phyloP scores from a whole-genome alignment of 1,284 basidiomycete genomes.

The Mycosarcoma mackinlayi region DNA sequence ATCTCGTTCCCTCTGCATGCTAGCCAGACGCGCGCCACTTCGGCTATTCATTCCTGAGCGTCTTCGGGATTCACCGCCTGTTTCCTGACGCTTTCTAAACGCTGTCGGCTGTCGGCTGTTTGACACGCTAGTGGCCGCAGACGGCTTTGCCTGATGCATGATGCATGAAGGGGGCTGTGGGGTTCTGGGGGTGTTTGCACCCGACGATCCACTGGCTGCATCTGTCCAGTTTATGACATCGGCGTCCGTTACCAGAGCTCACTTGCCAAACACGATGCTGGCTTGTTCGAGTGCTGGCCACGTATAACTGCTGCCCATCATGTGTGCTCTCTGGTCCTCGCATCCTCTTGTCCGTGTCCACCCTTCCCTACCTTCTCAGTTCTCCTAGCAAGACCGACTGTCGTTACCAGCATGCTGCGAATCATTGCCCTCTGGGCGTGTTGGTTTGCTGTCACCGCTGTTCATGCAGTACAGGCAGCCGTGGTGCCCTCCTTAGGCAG shows the following conservation, averaged over 20 bases:
- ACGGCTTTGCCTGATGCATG: no score
- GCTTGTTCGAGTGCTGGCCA: not conserved
- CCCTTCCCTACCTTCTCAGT: not conserved
- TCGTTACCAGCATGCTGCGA: constrained; percentile 9
- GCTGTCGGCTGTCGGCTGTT: no score
- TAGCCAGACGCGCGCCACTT: not conserved
- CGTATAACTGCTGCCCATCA: not conserved
- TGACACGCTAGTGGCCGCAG: no score
- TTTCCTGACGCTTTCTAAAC: not conserved
- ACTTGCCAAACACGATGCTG: no score
- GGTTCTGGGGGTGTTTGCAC: no score
- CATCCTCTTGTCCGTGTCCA: not conserved
- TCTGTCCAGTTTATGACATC: no score
- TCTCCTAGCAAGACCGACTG: not conserved
- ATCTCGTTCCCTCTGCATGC: not conserved
- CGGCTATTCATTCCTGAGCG: constrained; percentile 5
- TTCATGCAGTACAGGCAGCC: constrained; percentile 7
- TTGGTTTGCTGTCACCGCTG: not conserved
- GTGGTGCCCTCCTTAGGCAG: constrained; percentile 9
- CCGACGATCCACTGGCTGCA: no score
- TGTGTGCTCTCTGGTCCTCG: not conserved
- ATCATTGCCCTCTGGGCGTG: constrained; percentile 1
- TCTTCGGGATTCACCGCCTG: not conserved
- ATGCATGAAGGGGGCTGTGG: no score
- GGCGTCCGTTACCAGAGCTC: no score